Base-by-base conservation (phyloP, 352 stramenopile species). In the Globisporangium solare region DNA sequence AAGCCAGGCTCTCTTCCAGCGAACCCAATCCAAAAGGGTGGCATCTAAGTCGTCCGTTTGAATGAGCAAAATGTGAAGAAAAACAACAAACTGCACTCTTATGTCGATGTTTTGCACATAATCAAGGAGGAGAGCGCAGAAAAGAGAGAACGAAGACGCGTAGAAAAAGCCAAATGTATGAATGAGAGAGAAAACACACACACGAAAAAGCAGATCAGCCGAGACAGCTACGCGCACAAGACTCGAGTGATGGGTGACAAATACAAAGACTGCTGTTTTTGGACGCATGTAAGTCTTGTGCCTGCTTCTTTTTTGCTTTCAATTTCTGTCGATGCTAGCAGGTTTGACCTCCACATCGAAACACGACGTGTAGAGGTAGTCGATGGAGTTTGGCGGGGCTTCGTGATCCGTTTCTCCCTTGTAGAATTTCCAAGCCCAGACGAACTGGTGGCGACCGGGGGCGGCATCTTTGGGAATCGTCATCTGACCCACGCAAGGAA, bases 1-100 rank as follows among this genome's bases (percentile, higher is more conserved):
- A 89, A 86, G 49, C 52, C 79, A 31, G 76, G 73, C 0, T 85
- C 79, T 35, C 63, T 92, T 43, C 79, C 82, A 7, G 48, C 60
- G n/a, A 67, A 71, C 1, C 77, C 81, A 21, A 88, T 89, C 51
- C 78, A 89, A 52, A 88, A 83, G 66, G 81, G 81, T 66, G 77
- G 77, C 58, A 92, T 92, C 18, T 50, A 47, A 58, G 39, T 18
- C 39, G 18, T 43, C 10, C 7, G 17, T 5, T 18, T 43, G 39
- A 43, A 35, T 8, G 39, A 43, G 18, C 39, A 18, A n/a, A 43
- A 43, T 15, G 39, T 35, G 27, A 35, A 10, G 7, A n/a, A n/a
- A 43, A n/a, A n/a, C n/a, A n/a, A n/a, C n/a, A n/a, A n/a, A n/a
- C n/a, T 43, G 39, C 12, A 13, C 17, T 43, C 18, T 43, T 43